A percentile compares a stretch with the other conserved stretches of the same genome.
phyloP scores from a whole-genome alignment of 805 yeast species.

The Wickerhamiella shivajii region DNA sequence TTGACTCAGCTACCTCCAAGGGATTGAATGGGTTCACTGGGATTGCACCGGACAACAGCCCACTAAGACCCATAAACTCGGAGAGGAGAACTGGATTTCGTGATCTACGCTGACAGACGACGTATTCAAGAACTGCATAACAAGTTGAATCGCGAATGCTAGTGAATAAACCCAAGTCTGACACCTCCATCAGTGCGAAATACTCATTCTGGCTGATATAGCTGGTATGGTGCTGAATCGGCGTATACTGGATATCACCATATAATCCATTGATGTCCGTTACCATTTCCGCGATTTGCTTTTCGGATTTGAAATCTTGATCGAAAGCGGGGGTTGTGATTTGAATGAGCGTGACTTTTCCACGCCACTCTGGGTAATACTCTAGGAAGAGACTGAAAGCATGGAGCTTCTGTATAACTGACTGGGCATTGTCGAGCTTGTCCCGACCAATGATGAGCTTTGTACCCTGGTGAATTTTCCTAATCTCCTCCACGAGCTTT shows the following conservation, averaged over 20 bases:
- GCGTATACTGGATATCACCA: constrained; percentile 70
- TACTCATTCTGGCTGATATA: constrained; percentile 80
- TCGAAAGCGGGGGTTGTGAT: constrained; percentile 70
- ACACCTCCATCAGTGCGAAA: constrained; percentile 71
- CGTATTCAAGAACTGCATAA: constrained; percentile 86
- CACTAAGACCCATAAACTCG: constrained; percentile 86
- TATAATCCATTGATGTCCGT: constrained; percentile 69
- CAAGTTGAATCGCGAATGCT: constrained; percentile 93
- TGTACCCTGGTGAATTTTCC: constrained; percentile 28
- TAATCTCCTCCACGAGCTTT: constrained; percentile 49
- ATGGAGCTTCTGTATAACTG: constrained; percentile 82
- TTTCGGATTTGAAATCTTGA: constrained; percentile 50
- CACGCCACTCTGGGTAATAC: constrained; percentile 86
- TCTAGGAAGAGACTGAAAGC: constrained; percentile 81
- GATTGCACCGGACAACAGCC: constrained; percentile 30
- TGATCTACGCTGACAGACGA: constrained; percentile 54
- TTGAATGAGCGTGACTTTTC: constrained; percentile 76
- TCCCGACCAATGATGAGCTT: constrained; percentile 90
- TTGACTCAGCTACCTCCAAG: constrained; percentile 77
- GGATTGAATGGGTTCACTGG: constrained; percentile 96
- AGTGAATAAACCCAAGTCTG: constrained; percentile 80
- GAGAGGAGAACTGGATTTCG: constrained; percentile 70
- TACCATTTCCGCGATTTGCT: constrained; percentile 70
- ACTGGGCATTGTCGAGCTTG: constrained; percentile 78
- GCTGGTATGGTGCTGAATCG: constrained; percentile 87